Conservation (phyloP, 139 green algal species). For the Chlamydomonas schloesseri region DNA sequence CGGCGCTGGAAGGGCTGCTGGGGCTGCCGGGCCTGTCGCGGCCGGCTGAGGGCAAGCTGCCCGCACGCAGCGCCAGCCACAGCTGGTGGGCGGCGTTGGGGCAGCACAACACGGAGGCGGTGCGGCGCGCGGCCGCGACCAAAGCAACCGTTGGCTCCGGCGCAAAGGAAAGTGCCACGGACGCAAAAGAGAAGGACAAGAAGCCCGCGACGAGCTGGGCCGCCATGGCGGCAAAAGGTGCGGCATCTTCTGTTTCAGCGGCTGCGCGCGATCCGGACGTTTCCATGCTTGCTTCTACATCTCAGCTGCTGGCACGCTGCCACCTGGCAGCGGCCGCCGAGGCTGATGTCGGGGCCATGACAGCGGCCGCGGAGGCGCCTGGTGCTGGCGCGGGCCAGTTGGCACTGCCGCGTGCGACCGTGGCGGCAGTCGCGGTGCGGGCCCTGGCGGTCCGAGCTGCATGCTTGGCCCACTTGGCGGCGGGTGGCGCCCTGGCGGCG, state of each 20-base stretch:
- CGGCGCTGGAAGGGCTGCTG: not conserved
- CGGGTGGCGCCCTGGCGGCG: not conserved
- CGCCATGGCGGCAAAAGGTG: no score
- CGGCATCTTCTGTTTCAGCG: no score
- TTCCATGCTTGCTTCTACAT: no score
- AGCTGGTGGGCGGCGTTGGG: slow-evolving; percentile 1
- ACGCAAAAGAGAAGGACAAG: not conserved
- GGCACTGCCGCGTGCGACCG: not conserved
- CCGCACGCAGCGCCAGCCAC: not conserved
- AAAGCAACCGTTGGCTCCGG: not conserved
- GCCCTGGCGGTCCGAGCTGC: not conserved
- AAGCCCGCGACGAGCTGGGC: no score
- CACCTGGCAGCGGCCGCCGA: no score
- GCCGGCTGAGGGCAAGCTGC: not conserved
- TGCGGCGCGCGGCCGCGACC: not conserved
- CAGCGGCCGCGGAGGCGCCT: not conserved
- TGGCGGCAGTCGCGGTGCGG: not conserved
- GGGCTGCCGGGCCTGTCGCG: slow-evolving; percentile 7
- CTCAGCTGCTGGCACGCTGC: no score
- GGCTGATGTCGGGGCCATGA: not conserved
- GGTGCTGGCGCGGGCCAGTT: not conserved
- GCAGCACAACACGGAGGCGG: not conserved
- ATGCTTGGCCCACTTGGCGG: not conserved
- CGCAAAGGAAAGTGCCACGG: not conserved
- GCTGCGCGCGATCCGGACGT: no score